phyloP scores from a whole-genome alignment of 1,139 yeast genomes.

The Saccharomyces pastorianus region DNA sequence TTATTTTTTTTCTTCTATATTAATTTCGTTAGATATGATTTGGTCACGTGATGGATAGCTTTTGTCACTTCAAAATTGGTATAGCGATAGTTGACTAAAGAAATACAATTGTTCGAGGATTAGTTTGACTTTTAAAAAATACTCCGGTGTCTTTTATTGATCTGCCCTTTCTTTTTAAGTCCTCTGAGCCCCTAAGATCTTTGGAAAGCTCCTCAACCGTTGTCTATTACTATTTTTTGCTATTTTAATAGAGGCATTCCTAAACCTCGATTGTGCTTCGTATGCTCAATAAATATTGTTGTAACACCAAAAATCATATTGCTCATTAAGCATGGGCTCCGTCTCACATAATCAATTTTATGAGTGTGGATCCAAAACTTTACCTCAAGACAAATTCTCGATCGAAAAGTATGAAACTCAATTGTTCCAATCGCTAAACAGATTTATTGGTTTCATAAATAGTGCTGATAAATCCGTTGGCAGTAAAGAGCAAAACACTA shows the following conservation, averaged over 20 bases:
- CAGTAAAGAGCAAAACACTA: not conserved
- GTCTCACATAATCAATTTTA: not conserved
- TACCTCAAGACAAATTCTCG: conserved; percentile 2
- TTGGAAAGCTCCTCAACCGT: no score
- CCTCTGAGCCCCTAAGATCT: not conserved
- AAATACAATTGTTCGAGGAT: not conserved
- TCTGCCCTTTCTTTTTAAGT: not conserved
- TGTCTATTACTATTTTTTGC: not conserved
- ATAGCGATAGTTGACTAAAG: not conserved
- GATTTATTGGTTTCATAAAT: conserved; percentile 20
- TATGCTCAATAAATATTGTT: not conserved
- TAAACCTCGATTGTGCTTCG: not conserved
- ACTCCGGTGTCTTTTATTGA: not conserved
- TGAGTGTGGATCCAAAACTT: not conserved
- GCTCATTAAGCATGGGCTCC: not conserved
- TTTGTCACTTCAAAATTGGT: not conserved
- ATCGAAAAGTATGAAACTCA: conserved; percentile 11
- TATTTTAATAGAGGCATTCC: not conserved
- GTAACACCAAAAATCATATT: not conserved
- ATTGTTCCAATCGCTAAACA: conserved; percentile 22
- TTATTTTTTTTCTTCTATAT: not conserved
- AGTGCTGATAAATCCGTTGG: conserved; percentile 5
- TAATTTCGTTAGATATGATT: not conserved
- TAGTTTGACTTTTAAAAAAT: not conserved
- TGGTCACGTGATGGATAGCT: not conserved